Evolutionary conservation across 495 filamentous ascomycete species (phyloP), one percentile per base, ranked within the genome.

Genomic region (Penicillium diatomitis): DNA sequence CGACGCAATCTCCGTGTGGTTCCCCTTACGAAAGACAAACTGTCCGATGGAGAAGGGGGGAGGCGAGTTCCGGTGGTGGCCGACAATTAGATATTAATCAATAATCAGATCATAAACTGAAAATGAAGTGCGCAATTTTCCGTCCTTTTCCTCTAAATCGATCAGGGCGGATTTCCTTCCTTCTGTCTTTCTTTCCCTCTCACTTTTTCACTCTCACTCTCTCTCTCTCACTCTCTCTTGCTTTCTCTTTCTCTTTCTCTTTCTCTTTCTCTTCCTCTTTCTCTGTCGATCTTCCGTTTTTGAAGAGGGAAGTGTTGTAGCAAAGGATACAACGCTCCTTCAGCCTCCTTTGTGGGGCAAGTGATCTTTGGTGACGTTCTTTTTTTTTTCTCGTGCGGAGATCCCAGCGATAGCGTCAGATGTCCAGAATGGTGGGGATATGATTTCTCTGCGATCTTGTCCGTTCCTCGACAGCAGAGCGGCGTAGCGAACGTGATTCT

Each of bases 401-500:
- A 9, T 37, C 29, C 32, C 32, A 34, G 31, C 42, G 38, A 35
- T 32, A 45, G 36, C 32, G n/a, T 34, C 34, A 44, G 34, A 51
- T 44, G 49, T 54, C 49, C 50, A 49, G 46, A 45, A 55, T 44
- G 45, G 35, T 30, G 20, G 20, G 20, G 20, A 20, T 20, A 20
- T 20, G 20, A 20, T 20, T 20, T 20, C 20, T 20, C 20, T 20
- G 28, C 30, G 29, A 42, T 42, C 40, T 53, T 29, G 5, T 10
- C n/a, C 29, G 4, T 33, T 20, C n/a, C 30, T 4, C 42, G 52
- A 58, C 55, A 32, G 41, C 52, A 28, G 32, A 12, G 31, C 37
- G 60, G 54, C 59, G 65, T 73, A 73, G 70, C 70, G 70, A 73
- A 68, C 60, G 70, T 71, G 63, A 53, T 63, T 61, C 54, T 66